phyloP scores from a whole-genome alignment of 106 monocot genomes.

The Phalaenopsis aphrodite region DNA sequence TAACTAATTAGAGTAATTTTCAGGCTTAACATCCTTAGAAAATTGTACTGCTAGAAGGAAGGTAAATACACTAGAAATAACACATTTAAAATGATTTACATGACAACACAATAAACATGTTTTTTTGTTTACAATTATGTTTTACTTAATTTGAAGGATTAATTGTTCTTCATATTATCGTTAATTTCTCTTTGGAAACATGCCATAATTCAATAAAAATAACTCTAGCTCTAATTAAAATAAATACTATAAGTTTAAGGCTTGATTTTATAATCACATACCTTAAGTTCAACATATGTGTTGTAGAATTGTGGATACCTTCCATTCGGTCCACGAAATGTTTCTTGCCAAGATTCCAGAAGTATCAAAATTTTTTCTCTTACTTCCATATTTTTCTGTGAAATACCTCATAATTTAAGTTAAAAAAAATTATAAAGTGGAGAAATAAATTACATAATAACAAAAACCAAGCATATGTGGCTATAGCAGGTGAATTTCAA shows the following conservation, averaged over 20 bases:
- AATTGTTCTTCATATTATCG: background rate
- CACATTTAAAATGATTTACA: no score
- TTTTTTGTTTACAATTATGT: background rate
- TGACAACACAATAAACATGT: no score
- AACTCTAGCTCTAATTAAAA: background rate
- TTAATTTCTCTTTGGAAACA: background rate
- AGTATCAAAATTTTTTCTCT: conserved; percentile 56
- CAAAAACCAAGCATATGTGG: background rate
- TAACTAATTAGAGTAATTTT: no score
- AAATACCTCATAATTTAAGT: background rate
- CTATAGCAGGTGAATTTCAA: no score
- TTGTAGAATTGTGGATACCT: conserved; percentile 67
- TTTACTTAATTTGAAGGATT: background rate
- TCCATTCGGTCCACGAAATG: conserved; percentile 71
- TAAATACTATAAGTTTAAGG: background rate
- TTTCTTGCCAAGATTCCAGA: conserved; percentile 83
- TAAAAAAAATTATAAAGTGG: background rate
- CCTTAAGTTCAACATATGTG: conserved; percentile 60
- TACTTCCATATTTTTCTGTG: conserved; percentile 64
- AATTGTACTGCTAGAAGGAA: no score
- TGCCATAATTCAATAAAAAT: background rate
- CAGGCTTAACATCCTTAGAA: no score
- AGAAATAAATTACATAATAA: background rate
- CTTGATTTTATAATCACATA: conserved; percentile 7
- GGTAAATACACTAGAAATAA: no score